Evolutionary conservation across 2,329 filamentous ascomycete genomes (phyloP).

Genomic region (Thelonectria blattea): DNA sequence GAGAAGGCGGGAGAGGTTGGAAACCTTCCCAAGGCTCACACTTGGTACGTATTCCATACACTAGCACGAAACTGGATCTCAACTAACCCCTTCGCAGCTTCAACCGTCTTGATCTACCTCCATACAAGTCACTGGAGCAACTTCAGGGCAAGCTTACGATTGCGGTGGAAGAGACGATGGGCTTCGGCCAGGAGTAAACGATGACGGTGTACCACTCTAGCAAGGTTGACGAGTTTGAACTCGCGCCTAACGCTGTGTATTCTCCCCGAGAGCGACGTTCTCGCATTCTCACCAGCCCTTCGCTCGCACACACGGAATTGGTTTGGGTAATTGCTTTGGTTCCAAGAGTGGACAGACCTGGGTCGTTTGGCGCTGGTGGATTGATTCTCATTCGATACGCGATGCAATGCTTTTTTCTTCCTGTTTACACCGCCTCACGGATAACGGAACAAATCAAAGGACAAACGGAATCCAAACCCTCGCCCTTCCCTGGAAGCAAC

Average conservation of each 20-base stretch:
- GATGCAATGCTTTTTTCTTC: constrained; percentile 31
- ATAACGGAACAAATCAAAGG: constrained; percentile 18
- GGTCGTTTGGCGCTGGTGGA: constrained; percentile 43
- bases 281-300: constrained; percentile 27
- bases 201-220: constrained; percentile 26
- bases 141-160: constrained; percentile 91
- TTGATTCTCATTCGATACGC: constrained; percentile 36
- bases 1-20: constrained; percentile 93
- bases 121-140: constrained; percentile 87
- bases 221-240: constrained; percentile 22
- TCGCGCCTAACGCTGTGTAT: constrained; percentile 26
- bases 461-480: constrained; percentile 20
- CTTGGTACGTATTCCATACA: constrained; percentile 71
- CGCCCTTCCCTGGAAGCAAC: constrained; percentile 1
- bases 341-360: constrained; percentile 40
- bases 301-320: constrained; percentile 27
- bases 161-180: constrained; percentile 98
- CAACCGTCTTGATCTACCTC: constrained; percentile 93
- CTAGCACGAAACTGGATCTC: neutral
- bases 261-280: constrained; percentile 23
- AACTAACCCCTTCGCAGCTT: constrained; percentile 65
- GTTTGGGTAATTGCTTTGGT: constrained; percentile 43
- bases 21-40: constrained; percentile 95
- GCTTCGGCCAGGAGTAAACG: constrained; percentile 92
- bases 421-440: constrained; percentile 17